Evolutionary conservation across 768 basidiomycete species (phyloP).

Genomic region (Gymnopilus dilepis): DNA sequence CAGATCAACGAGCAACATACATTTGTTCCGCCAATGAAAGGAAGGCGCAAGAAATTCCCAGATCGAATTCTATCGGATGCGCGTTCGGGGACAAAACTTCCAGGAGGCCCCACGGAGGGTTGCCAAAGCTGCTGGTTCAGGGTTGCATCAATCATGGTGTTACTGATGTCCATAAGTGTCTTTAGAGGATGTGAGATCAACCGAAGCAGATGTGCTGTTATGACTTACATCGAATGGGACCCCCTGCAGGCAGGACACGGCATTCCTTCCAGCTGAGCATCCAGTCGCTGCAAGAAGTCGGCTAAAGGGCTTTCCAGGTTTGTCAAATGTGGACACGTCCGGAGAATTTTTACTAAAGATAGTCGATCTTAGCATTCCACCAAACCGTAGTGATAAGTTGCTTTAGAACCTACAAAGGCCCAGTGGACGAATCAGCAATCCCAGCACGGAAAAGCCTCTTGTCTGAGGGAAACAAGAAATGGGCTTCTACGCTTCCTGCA

Average conservation of each 20-base stretch:
- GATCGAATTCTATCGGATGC: constrained; percentile 50
- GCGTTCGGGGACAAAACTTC: constrained; percentile 51
- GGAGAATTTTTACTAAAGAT: constrained; percentile 59
- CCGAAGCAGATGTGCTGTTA: background rate
- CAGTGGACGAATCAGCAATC: constrained; percentile 57
- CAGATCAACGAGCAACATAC: constrained; percentile 36
- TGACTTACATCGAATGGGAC: constrained; percentile 34
- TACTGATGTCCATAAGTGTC: constrained; percentile 55
- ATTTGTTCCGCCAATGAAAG: constrained; percentile 62
- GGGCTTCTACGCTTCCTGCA: constrained; percentile 53
- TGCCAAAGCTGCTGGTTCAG: constrained; percentile 64
- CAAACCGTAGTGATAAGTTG: background rate
- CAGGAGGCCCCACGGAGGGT: constrained; percentile 55
- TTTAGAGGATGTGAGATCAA: constrained; percentile 22
- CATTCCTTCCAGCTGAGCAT: constrained; percentile 43
- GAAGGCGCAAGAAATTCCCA: constrained; percentile 57
- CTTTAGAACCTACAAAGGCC: constrained; percentile 51
- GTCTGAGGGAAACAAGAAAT: constrained; percentile 46
- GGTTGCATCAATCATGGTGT: constrained; percentile 47
- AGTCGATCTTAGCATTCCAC: background rate
- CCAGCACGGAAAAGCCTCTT: constrained; percentile 52
- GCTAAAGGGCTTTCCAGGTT: constrained; percentile 55
- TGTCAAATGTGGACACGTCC: constrained; percentile 51
- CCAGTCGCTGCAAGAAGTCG: constrained; percentile 51
- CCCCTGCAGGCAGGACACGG: constrained; percentile 50